Evolutionary conservation across 148 eudicot genomes (phyloP), one percentile per base, ranked within the genome.

Genomic region (Spergularia bocconei): DNA sequence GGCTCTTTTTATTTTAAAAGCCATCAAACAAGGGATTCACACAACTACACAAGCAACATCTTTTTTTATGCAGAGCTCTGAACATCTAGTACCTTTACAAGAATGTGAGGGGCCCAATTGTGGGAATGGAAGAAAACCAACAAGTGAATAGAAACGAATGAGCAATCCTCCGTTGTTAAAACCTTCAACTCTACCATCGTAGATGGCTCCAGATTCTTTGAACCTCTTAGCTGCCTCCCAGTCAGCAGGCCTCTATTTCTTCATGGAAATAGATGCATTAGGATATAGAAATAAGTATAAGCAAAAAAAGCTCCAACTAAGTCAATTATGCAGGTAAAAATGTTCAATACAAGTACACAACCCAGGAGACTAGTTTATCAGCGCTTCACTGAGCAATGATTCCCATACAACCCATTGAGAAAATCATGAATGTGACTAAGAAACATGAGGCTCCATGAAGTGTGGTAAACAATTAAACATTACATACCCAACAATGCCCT

Each of bases 51-150:
- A 52, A 17, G 47, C 5, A 14, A 44, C 11, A 13, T 8, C 59
- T 14, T 36, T 21, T 48, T 33, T 58, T 15, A 47, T 11, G 69
- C 11, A 38, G 72, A 38, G 72, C 33, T 36, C 53, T 29, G 15
- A 67, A 33, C 14, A 47, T 58, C 21, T 58, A 69, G 71, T 86
- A 94, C 98, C 98, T 94, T 85, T 85, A 81, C 96, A 85, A 33
- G 87, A 84, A 84, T 89, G 85, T 21, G 84, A 78, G 55, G 98
- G 92, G 82, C 93, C 80, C 80, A 95, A 68, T 58, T 89, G 93
- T 57, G 96, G 96, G 70, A 82, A 95, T 44, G 98, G 98, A 80
- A 95, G 89, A 82, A 95, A 95, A n/a, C 98, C 98, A 20, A 91
- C 78, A 52, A 95, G 93, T n/a, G 98, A 91, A 82, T 82, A 77